These are phyloP conservation scores for Aspergillus eucalypticola DNA, from an alignment of 2,329 filamentous ascomycete genomes.

Conservation along the genomic window DNA sequence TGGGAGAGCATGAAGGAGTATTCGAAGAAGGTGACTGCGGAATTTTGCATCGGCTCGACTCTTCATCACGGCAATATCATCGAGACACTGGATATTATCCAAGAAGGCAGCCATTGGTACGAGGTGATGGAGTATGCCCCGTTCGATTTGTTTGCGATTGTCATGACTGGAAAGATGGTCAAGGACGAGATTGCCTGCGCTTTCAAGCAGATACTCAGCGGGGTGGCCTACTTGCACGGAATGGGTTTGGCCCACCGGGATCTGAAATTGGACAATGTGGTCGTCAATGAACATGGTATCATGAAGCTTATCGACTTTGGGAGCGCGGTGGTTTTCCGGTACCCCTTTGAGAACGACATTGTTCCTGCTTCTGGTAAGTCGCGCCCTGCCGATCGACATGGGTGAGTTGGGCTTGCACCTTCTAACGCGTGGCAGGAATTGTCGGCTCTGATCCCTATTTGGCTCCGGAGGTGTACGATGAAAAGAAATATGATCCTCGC, in stretches of 20 bases:
- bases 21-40: conserved; percentile 95
- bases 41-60: conserved; percentile 97
- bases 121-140: conserved; percentile 99
- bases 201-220: conserved; percentile 91
- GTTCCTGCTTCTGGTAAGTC: conserved; percentile 75
- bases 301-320: conserved; percentile 99
- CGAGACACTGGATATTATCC: conserved; percentile 93
- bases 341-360: conserved; percentile 90
- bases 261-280: conserved; percentile 95
- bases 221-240: conserved; percentile 90
- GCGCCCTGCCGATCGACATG: neutral
- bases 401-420: conserved; percentile 1
- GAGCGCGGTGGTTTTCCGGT: conserved; percentile 93
- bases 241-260: conserved; percentile 95
- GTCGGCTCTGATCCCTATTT: conserved; percentile 93
- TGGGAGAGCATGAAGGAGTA: conserved; percentile 96
- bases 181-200: conserved; percentile 87
- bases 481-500: conserved; percentile 88
- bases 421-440: conserved; percentile 55
- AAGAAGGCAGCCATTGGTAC: conserved; percentile 92
- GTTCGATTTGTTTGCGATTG: conserved; percentile 92
- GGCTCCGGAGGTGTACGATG: conserved; percentile 93
- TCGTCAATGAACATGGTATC: conserved; percentile 92
- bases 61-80: conserved; percentile 98
- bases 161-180: conserved; percentile 98